These are phyloP conservation scores for Platanthera zijinensis DNA, from an alignment of 106 monocot species.

Conservation along the genomic window DNA sequence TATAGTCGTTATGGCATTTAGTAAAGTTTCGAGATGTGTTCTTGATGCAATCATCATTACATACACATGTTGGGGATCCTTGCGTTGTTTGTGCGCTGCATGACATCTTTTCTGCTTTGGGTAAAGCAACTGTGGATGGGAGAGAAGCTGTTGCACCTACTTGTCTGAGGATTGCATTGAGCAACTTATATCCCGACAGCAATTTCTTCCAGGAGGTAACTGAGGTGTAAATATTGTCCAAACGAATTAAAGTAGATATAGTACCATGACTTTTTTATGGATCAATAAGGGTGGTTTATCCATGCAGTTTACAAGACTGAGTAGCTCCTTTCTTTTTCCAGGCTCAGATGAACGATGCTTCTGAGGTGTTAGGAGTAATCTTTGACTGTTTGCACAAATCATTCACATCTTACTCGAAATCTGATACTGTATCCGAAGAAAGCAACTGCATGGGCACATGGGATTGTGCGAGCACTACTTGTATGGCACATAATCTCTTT, in stretches of 20 bases:
- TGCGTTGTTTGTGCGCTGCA: constrained; percentile 88
- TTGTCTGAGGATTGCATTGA: constrained; percentile 68
- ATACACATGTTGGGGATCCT: constrained; percentile 66
- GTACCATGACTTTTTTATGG: background rate
- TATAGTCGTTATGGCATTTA: constrained; percentile 92
- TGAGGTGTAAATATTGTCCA: background rate
- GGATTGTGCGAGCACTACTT: constrained; percentile 68
- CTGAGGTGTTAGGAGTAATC: constrained; percentile 86
- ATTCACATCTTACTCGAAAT: constrained; percentile 29
- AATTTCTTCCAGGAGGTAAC: constrained; percentile 96
- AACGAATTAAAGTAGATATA: background rate
- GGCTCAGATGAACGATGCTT: constrained; percentile 99
- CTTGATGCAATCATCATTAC: constrained; percentile 37
- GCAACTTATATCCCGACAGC: constrained; percentile 87
- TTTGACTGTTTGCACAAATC: constrained; percentile 87
- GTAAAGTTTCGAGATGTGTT: constrained; percentile 69
- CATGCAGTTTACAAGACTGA: background rate
- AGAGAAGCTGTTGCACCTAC: constrained; percentile 68
- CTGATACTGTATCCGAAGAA: constrained; percentile 28
- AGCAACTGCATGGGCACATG: constrained; percentile 47
- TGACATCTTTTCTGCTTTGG: constrained; percentile 63
- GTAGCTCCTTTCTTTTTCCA: constrained; percentile 17
- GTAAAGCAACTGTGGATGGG: constrained; percentile 31
- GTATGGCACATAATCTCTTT: constrained; percentile 73
- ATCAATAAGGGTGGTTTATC: background rate